These are phyloP conservation scores for Furcasterigmium sp. DNA, from an alignment of 2,329 filamentous ascomycete genomes.

Conservation along the genomic window DNA sequence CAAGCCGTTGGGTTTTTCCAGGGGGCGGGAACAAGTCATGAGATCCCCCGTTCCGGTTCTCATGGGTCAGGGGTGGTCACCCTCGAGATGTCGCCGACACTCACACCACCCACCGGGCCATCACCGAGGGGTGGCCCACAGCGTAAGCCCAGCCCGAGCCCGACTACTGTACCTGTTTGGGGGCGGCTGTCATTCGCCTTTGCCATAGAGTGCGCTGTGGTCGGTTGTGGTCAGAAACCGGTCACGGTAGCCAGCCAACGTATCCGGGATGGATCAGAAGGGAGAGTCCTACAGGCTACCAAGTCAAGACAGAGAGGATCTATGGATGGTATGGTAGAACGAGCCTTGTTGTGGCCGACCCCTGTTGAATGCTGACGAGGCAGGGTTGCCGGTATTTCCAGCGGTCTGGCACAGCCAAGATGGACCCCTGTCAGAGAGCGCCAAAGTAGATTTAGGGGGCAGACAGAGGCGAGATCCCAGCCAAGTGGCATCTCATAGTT, in stretches of 20 bases:
- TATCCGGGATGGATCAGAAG: too few species aligned
- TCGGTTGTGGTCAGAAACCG: too few species aligned
- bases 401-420: slow-evolving; percentile 1
- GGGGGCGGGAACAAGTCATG: not conserved
- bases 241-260: too few species aligned
- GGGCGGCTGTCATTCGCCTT: too few species aligned
- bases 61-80: not conserved
- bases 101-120: too few species aligned
- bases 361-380: not conserved
- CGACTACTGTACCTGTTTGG: not conserved
- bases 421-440: not conserved
- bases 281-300: too few species aligned
- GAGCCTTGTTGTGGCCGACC: not conserved
- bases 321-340: not conserved
- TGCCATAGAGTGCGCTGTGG: too few species aligned
- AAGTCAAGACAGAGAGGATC: not conserved
- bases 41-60: not conserved
- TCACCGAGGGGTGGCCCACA: not conserved
- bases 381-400: not conserved
- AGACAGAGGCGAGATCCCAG: too few species aligned
- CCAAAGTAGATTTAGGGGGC: too few species aligned
- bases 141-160: not conserved
- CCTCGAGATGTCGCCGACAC: too few species aligned
- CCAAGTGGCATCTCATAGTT: too few species aligned
- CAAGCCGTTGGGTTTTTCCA: not conserved